Evolutionary conservation across 352 stramenopile genomes (phyloP).

Genomic region (Globisporangium takayamanum): DNA sequence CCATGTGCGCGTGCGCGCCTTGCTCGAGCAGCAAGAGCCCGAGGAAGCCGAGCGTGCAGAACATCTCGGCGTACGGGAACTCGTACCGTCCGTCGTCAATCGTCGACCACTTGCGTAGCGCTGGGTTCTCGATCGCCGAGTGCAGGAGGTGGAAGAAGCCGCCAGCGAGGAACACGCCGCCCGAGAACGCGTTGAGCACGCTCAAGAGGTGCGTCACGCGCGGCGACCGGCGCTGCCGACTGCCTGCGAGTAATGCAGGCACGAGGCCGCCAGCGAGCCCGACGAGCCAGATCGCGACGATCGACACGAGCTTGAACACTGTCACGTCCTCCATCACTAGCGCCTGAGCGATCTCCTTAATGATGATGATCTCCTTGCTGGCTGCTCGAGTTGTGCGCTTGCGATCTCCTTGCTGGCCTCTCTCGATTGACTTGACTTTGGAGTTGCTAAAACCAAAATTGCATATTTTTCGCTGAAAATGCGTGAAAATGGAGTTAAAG

Average conservation of each 20-base stretch:
- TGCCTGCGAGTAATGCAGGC: conserved; percentile 37
- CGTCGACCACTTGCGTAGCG: conserved; percentile 57
- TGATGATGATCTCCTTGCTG: no score
- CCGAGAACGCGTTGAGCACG: conserved; percentile 63
- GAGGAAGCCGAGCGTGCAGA: conserved; percentile 67
- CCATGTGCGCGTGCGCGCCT: conserved; percentile 42
- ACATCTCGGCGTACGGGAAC: conserved; percentile 79
- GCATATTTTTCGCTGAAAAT: no score
- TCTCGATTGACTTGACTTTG: no score
- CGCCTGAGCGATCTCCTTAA: no score
- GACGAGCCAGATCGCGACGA: conserved; percentile 68
- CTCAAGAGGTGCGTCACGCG: conserved; percentile 22
- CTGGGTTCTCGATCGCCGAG: conserved; percentile 62
- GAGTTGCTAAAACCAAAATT: no score
- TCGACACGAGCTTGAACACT: conserved; percentile 75
- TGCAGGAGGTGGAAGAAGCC: conserved; percentile 77
- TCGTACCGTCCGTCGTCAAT: conserved; percentile 50
- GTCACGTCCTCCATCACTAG: conserved; percentile 44
- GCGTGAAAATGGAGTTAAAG: no score
- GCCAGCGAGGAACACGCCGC: conserved; percentile 70
- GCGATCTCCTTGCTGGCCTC: no score
- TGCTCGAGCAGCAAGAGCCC: conserved; percentile 64
- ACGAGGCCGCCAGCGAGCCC: conserved; percentile 49
- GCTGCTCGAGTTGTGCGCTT: no score
- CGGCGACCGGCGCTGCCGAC: conserved; percentile 28